A percentile compares a stretch with the other conserved stretches of the same genome.
Evolutionary conservation across 2,329 filamentous ascomycete species (phyloP).

Genomic region (Colletotrichum musae): DNA sequence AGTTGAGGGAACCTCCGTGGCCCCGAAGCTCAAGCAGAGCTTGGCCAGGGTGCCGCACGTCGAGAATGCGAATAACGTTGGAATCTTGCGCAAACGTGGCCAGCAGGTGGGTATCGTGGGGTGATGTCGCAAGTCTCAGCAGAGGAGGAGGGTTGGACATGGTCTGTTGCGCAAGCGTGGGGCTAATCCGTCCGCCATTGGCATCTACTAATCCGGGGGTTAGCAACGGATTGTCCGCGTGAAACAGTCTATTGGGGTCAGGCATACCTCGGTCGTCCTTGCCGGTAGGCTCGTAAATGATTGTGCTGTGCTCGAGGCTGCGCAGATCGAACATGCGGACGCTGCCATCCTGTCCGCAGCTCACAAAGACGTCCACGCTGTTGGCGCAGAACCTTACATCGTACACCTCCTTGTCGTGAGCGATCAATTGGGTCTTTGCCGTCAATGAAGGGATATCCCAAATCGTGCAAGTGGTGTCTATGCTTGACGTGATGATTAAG

Average conservation of each 20-base stretch:
- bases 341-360: constrained; percentile 96
- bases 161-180: constrained; percentile 82
- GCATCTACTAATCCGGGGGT: constrained; percentile 55
- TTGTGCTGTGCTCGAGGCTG: constrained; percentile 97
- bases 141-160: constrained; percentile 84
- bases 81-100: constrained; percentile 98
- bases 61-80: constrained; percentile 91
- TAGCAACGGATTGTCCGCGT: constrained; percentile 3
- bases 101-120: constrained; percentile 93
- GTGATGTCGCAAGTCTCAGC: constrained; percentile 87
- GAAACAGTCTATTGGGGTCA: not conserved
- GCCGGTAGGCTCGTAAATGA: constrained; percentile 97
- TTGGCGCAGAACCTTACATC: constrained; percentile 98
- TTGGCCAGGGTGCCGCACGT: constrained; percentile 96
- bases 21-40: constrained; percentile 94
- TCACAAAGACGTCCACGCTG: constrained; percentile 98
- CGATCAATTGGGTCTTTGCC: constrained; percentile 97
- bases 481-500: constrained; percentile 98
- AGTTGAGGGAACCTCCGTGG: constrained; percentile 88
- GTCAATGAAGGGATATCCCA: constrained; percentile 99
- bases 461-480: constrained; percentile 98
- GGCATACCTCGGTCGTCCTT: constrained; percentile 80
- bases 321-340: constrained; percentile 98
- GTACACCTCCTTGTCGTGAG: constrained; percentile 98
- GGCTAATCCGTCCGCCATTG: constrained; percentile 76